phyloP scores from a whole-genome alignment of 2,329 filamentous ascomycete genomes.

The Penicillium griseofulvum region DNA sequence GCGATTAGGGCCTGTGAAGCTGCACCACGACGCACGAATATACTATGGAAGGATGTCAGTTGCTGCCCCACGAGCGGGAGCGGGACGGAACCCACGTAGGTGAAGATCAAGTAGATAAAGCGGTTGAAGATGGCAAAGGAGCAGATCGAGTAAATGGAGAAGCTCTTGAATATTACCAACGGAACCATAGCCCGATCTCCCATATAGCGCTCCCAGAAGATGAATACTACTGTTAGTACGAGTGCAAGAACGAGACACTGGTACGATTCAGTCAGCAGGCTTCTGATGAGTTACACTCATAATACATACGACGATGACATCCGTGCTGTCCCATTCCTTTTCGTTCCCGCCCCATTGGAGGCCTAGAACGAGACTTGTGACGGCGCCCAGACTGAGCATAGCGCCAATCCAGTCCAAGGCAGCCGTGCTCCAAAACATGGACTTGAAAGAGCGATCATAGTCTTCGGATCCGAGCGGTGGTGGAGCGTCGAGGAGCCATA shows the following conservation, averaged over 20 bases:
- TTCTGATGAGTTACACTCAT: neutral
- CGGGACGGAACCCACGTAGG: neutral
- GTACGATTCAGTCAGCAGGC: neutral
- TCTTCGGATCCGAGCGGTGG: neutral
- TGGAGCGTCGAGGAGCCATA: neutral
- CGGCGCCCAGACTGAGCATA: neutral
- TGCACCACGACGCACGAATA: neutral
- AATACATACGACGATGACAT: neutral
- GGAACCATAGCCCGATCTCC: neutral
- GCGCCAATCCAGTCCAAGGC: neutral
- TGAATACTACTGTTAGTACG: neutral
- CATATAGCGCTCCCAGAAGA: neutral
- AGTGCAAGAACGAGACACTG: neutral
- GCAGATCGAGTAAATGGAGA: neutral
- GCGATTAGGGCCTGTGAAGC: neutral
- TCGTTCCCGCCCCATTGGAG: neutral
- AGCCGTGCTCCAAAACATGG: neutral
- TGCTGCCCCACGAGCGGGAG: neutral
- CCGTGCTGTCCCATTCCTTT: neutral
- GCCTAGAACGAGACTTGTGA: neutral
- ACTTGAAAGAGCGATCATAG: neutral
- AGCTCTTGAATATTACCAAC: neutral
- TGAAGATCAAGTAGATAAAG: neutral
- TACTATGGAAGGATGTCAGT: neutral
- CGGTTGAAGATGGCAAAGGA: neutral